phyloP scores from a whole-genome alignment of 139 green algal species.

The Coccomyxa sp. region DNA sequence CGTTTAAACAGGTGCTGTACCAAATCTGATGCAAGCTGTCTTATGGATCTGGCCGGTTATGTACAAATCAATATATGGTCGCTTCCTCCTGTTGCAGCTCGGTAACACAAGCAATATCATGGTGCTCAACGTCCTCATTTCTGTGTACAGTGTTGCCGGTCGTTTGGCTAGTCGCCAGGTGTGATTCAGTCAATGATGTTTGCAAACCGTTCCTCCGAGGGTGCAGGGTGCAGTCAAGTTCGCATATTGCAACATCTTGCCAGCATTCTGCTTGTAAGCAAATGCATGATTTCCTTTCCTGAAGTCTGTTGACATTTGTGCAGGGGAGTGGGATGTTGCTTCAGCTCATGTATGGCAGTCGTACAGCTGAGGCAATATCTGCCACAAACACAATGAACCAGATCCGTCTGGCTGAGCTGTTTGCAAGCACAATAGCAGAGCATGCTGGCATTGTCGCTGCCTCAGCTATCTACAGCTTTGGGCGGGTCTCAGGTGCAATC shows the following conservation, averaged over 20 bases:
- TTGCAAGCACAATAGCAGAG: constrained; percentile 19
- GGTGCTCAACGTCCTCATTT: neutral
- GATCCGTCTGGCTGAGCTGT: constrained; percentile 8
- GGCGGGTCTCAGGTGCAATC: constrained; percentile 14
- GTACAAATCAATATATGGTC: constrained; percentile 36
- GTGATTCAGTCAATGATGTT: neutral
- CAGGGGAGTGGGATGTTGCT: constrained; percentile 7
- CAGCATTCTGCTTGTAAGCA: neutral
- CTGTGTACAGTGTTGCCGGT: constrained; percentile 11
- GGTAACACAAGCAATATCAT: neutral
- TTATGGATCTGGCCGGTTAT: constrained; percentile 28
- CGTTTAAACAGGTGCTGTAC: constrained; percentile 14
- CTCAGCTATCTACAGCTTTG: constrained; percentile 36
- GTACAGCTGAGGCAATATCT: constrained; percentile 19
- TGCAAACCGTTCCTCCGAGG: neutral
- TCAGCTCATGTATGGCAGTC: constrained; percentile 26
- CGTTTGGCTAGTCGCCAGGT: constrained; percentile 21
- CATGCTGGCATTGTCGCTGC: constrained; percentile 30
- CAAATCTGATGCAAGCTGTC: constrained; percentile 16
- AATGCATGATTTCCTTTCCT: neutral
- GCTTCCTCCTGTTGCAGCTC: constrained; percentile 47
- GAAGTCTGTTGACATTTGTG: neutral
- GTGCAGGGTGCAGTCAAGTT: neutral
- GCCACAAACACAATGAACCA: constrained; percentile 15
- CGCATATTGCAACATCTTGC: neutral